phyloP scores from a whole-genome alignment of 768 basidiomycete genomes.

The Thelephora aurantiotincta region DNA sequence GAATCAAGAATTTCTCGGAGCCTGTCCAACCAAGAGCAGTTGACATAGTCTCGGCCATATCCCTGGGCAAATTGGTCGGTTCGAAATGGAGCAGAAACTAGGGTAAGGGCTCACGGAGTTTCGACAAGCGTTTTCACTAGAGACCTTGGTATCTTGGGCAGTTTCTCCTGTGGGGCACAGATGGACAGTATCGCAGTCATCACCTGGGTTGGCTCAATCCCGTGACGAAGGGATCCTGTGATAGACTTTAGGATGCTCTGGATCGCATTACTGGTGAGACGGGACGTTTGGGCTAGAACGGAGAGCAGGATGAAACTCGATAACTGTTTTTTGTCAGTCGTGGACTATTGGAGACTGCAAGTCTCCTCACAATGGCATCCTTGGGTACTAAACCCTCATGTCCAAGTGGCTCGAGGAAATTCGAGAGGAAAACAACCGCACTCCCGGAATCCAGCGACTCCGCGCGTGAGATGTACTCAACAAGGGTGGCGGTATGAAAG shows the following conservation, averaged over 20 bases:
- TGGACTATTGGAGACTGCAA: not conserved
- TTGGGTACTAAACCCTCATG: conserved; percentile 15
- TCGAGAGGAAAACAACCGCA: conserved; percentile 50
- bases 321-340: conserved; percentile 28
- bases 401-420: conserved; percentile 27
- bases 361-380: conserved; percentile 39
- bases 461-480: conserved; percentile 60
- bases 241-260: conserved; percentile 43
- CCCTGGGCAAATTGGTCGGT: conserved; percentile 17
- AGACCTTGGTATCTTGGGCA: conserved; percentile 14
- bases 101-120: conserved; percentile 30
- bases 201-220: conserved; percentile 41
- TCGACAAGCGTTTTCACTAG: conserved; percentile 20
- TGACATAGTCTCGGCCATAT: conserved; percentile 33
- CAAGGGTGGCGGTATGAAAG: conserved; percentile 68
- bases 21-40: conserved; percentile 32
- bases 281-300: conserved; percentile 51
- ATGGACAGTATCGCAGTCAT: conserved; percentile 53
- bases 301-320: conserved; percentile 64
- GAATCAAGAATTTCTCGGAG: conserved; percentile 40
- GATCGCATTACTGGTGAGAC: conserved; percentile 42
- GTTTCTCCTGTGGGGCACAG: conserved; percentile 41
- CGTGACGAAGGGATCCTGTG: conserved; percentile 27
- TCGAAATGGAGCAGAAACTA: not conserved
- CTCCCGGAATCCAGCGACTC: conserved; percentile 51